Base-by-base conservation (phyloP, 176 grass and related monocot genomes). In the Themeda triandra region DNA sequence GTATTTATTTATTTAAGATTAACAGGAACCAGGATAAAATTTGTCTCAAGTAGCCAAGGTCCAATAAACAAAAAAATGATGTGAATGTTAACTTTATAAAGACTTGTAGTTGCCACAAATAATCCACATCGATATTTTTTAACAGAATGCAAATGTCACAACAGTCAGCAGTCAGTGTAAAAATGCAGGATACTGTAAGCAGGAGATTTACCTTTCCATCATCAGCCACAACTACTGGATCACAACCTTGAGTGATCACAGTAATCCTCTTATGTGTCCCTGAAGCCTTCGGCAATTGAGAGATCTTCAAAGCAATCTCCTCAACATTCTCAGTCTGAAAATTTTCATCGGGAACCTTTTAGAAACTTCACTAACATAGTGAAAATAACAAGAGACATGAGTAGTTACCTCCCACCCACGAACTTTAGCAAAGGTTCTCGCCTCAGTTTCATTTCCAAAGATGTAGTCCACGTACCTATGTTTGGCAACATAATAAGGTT, bases 391-490 rank as follows among this genome's bases (percentile, higher is more conserved):
- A 13, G 64, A 6, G 23, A 46, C n/a, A 58, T 71, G 45, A 58
- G 23, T 79, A 17, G 27, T 82, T 80, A 95, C 93, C 90, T 92
- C 45, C 93, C 93, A 95, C 39, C 79, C 80, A 75, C 45, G 88
- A 75, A 95, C 93, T 92, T 76, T 83, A 29, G 93, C 88, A 42
- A 92, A 95, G 44, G 88, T 92, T 83, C 82, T 90, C 79, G 93
- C 93, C 76, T 95, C 93, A 58, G 90, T 91, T 92, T 95, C 93
- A 92, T 95, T 95, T 71, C 93, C 93, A 85, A 95, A 95, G 21
- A 95, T 66, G 71, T 88, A 92, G 71, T 95, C 93, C 8, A 71
- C 88, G 39, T 89, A 95, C 37, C 93, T 95, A 73, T 36, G 21
- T 69, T 78, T 44, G 12, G 73, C 60, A 45, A 79, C 27, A 18